Evolutionary conservation across 345 rosid species (phyloP), one percentile per base, ranked within the genome.

Genomic region (Bruguiera gymnorhiza): DNA sequence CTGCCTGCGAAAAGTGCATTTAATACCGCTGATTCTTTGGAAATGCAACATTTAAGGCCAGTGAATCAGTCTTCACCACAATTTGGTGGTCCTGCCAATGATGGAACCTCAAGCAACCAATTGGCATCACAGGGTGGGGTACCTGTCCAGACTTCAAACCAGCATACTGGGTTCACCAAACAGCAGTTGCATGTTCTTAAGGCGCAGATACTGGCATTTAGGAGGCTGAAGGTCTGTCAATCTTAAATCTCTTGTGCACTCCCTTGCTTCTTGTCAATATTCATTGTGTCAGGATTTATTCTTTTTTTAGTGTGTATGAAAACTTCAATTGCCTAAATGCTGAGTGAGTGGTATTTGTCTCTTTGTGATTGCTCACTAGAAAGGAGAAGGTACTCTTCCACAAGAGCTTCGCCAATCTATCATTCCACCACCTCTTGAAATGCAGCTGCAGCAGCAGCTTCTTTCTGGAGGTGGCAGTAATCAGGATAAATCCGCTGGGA

Each of bases 111-210:
- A 46, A 64, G 66, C 71, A 78, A 65, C 60, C 82, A 74, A 56
- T 59, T 75, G 21, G 71, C 87, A 50, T 71, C 83, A 65, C 92
- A 80, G 62, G 87, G 82, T 61, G 91, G 88, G 65, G 76, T 73
- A 60, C 80, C 86, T 80, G 71, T 79, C 72, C 93, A 86, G 77
- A 76, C 72, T 68, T 66, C 81, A 32, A 87, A 80, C 71, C 96
- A 82, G 79, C 85, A 73, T 61, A 19, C 63, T 71, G 96, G 88
- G 69, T 96, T 92, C 83, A 90, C 99, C 16, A 96, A 88, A 83
- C 94, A 90, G 71, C 99, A 96, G 73, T 84, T 92, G 69, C 95
- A 96, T 82, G 99, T 92, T 73, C 97, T 92, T 56, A 96, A 96
- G 82, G 99, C 98, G 31, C 99, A 96, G 79, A 96, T 92, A 74